These are phyloP conservation scores for Phytophthora pluvialis DNA, from an alignment of 352 stramenopile genomes.

Conservation along the genomic window DNA sequence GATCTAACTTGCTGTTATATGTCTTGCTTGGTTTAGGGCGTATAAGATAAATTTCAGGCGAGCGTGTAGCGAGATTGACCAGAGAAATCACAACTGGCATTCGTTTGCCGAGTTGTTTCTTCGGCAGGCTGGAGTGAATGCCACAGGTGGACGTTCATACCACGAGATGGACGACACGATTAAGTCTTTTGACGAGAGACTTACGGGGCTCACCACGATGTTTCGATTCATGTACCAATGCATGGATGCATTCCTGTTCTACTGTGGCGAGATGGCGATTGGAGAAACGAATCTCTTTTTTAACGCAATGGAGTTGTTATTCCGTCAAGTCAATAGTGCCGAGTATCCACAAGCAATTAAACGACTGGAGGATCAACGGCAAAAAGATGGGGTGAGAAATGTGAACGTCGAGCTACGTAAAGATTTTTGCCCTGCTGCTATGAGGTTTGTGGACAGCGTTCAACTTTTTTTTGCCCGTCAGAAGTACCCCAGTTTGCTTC, in stretches of 20 bases:
- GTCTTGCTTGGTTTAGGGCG: constrained; percentile 39
- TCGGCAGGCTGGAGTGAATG: constrained; percentile 32
- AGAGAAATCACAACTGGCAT: constrained; percentile 60
- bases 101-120: constrained; percentile 60
- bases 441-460: constrained; percentile 73
- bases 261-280: constrained; percentile 82
- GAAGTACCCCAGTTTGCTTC: constrained; percentile 81
- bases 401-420: constrained; percentile 37
- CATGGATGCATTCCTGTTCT: constrained; percentile 74
- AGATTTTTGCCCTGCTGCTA: constrained; percentile 49
- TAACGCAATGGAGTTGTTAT: constrained; percentile 71
- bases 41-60: constrained; percentile 77
- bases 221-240: constrained; percentile 88
- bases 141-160: constrained; percentile 30
- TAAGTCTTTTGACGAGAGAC: constrained; percentile 32
- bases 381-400: constrained; percentile 15
- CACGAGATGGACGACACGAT: constrained; percentile 61
- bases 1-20: constrained; percentile 5
- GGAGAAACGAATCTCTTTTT: constrained; percentile 81
- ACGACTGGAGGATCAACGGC: constrained; percentile 26
- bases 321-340: constrained; percentile 69
- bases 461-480: constrained; percentile 84
- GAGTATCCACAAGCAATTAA: constrained; percentile 69
- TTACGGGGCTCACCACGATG: constrained; percentile 50
- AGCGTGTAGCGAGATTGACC: constrained; percentile 60